Conservation (phyloP, 2,329 filamentous ascomycete genomes). For the Botryotinia calthae region DNA sequence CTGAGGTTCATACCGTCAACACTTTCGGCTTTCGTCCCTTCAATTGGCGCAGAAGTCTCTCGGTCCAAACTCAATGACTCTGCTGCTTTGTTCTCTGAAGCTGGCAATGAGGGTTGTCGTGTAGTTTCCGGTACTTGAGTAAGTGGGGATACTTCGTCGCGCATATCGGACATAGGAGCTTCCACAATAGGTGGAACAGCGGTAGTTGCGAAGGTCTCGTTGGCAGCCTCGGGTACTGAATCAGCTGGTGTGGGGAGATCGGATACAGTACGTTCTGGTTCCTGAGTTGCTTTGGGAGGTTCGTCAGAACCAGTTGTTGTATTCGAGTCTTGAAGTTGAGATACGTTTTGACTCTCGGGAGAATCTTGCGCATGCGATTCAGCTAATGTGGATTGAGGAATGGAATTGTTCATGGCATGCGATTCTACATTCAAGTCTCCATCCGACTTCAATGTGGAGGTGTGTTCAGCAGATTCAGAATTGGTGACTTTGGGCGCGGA, state of each 20-base stretch:
- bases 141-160: conserved; percentile 27
- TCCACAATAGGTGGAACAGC: conserved; percentile 37
- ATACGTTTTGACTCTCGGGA: conserved; percentile 6
- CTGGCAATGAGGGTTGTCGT: conserved; percentile 6
- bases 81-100: conserved; percentile 8
- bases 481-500: conserved; percentile 1
- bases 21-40: conserved; percentile 3
- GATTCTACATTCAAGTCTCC: not conserved
- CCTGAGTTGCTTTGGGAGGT: not conserved
- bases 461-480: not conserved
- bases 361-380: conserved; percentile 18
- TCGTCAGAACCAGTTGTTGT: conserved; percentile 23
- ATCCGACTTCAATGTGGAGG: not conserved
- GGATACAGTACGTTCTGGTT: conserved; percentile 9
- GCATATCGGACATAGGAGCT: conserved; percentile 37
- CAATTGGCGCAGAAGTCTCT: not conserved
- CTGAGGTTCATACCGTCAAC: conserved; percentile 17
- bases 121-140: conserved; percentile 17
- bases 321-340: conserved; percentile 22
- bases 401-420: not conserved
- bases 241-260: conserved; percentile 24
- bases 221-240: conserved; percentile 29
- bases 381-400: not conserved
- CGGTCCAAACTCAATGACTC: not conserved
- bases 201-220: conserved; percentile 30